These are phyloP conservation scores for Meredithiella fracta DNA, from an alignment of 2,329 filamentous ascomycete genomes.

Conservation along the genomic window DNA sequence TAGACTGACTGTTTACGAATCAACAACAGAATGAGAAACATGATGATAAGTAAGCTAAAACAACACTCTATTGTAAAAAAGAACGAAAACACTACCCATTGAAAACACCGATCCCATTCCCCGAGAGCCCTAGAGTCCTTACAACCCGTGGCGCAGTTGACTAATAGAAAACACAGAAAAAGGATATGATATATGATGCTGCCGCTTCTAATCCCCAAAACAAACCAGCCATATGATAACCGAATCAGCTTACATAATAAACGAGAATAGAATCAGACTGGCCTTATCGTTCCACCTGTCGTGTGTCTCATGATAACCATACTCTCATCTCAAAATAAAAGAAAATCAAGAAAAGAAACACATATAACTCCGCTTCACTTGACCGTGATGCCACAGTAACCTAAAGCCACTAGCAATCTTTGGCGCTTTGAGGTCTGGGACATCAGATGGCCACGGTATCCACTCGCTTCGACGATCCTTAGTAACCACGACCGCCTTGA, in stretches of 20 bases:
- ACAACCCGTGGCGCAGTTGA: too few relatives aligned
- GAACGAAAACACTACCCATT: too few relatives aligned
- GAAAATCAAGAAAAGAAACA: slow-evolving; percentile 10
- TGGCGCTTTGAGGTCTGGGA: too few relatives aligned
- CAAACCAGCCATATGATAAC: not conserved
- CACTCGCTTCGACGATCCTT: slow-evolving; percentile 13
- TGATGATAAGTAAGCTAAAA: too few relatives aligned
- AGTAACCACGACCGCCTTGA: slow-evolving; percentile 27
- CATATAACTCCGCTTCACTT: not conserved
- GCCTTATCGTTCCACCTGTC: not conserved
- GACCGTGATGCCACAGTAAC: not conserved
- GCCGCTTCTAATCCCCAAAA: not conserved
- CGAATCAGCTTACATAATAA: not conserved
- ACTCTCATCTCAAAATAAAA: slow-evolving; percentile 1
- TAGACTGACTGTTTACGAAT: too few relatives aligned
- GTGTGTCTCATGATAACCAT: not conserved
- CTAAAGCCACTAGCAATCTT: too few relatives aligned
- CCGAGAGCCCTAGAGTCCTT: too few relatives aligned
- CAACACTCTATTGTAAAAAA: too few relatives aligned
- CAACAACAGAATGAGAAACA: too few relatives aligned
- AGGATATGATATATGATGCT: not conserved
- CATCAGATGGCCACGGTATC: too few relatives aligned
- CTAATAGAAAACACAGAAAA: too few relatives aligned
- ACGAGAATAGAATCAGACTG: not conserved
- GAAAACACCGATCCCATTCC: too few relatives aligned